Conservation (phyloP, 208 protist species). For the Leishmania mexicana region DNA sequence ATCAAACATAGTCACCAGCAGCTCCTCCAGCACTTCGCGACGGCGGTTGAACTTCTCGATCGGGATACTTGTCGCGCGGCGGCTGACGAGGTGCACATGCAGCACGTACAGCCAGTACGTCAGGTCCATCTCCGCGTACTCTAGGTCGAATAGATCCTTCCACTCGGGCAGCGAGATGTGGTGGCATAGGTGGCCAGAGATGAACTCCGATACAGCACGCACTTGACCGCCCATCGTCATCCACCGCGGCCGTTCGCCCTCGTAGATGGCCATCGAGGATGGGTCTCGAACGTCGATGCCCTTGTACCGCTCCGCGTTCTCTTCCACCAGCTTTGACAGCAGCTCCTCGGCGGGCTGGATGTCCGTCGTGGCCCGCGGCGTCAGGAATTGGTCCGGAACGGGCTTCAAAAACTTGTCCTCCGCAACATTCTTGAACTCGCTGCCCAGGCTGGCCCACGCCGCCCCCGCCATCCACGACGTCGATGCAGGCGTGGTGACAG, state of each 20-base stretch:
- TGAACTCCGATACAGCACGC: slow-evolving; percentile 86
- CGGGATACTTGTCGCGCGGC: slow-evolving; percentile 81
- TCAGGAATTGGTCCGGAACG: slow-evolving; percentile 69
- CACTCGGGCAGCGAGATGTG: slow-evolving; percentile 87
- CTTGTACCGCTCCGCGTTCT: slow-evolving; percentile 75
- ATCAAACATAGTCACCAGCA: slow-evolving; percentile 88
- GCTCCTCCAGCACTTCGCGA: slow-evolving; percentile 88
- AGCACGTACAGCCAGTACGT: slow-evolving; percentile 91
- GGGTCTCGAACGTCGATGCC: slow-evolving; percentile 86
- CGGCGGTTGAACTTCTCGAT: slow-evolving; percentile 88
- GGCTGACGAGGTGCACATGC: slow-evolving; percentile 85
- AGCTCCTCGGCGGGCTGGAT: slow-evolving; percentile 70
- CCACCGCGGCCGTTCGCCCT: slow-evolving; percentile 78
- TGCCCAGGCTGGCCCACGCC: slow-evolving; percentile 83
- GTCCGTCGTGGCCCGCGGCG: slow-evolving; percentile 79
- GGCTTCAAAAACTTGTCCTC: slow-evolving; percentile 80
- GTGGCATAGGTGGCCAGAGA: slow-evolving; percentile 88
- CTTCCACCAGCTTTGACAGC: slow-evolving; percentile 55
- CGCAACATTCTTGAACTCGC: slow-evolving; percentile 70
- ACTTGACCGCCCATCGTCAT: slow-evolving; percentile 86
- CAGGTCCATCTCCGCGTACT: slow-evolving; percentile 91
- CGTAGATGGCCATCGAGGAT: slow-evolving; percentile 82
- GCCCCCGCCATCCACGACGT: slow-evolving; percentile 81
- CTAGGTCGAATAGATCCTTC: slow-evolving; percentile 82
- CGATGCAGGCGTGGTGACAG: slow-evolving; percentile 10